A percentile compares a stretch with the other conserved stretches of the same genome.
phyloP scores from a whole-genome alignment of 371 early-diverging fungal genomes.

The Syncephalastrum sp. region DNA sequence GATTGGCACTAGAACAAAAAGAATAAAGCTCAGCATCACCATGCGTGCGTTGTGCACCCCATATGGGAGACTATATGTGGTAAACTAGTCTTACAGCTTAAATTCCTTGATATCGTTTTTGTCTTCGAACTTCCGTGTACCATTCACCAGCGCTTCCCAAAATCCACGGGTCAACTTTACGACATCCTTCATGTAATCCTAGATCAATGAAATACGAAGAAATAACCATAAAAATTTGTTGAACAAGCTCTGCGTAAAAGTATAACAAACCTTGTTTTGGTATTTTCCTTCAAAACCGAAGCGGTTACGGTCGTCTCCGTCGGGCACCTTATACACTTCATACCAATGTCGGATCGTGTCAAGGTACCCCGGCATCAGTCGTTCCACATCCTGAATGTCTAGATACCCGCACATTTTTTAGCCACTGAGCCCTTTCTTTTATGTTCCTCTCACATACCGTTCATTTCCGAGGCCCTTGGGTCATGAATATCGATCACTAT shows the following conservation, averaged over 20 bases:
- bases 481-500: slow-evolving; percentile 86
- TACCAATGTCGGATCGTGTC: slow-evolving; percentile 86
- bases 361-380: slow-evolving; percentile 81
- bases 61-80: no score
- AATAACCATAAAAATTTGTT: not conserved
- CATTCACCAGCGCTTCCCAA: slow-evolving; percentile 85
- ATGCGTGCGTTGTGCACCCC: no score
- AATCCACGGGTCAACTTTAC: slow-evolving; percentile 88
- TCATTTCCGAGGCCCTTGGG: slow-evolving; percentile 75
- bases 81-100: no score
- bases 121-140: slow-evolving; percentile 50
- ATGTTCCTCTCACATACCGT: slow-evolving; percentile 25
- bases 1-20: slow-evolving; percentile 50
- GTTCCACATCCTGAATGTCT: slow-evolving; percentile 89
- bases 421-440: not conserved
- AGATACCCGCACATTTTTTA: not conserved
- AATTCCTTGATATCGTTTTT: not conserved
- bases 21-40: not conserved
- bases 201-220: slow-evolving; percentile 2
- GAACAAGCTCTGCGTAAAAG: not conserved
- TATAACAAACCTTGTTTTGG: slow-evolving; percentile 62
- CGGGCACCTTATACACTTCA: slow-evolving; percentile 90
- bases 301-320: slow-evolving; percentile 85
- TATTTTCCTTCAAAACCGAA: slow-evolving; percentile 91
- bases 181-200: slow-evolving; percentile 83